These are phyloP conservation scores for Blastobotrys raffinosifermentans DNA, from an alignment of 1,139 yeast genomes.

Conservation along the genomic window DNA sequence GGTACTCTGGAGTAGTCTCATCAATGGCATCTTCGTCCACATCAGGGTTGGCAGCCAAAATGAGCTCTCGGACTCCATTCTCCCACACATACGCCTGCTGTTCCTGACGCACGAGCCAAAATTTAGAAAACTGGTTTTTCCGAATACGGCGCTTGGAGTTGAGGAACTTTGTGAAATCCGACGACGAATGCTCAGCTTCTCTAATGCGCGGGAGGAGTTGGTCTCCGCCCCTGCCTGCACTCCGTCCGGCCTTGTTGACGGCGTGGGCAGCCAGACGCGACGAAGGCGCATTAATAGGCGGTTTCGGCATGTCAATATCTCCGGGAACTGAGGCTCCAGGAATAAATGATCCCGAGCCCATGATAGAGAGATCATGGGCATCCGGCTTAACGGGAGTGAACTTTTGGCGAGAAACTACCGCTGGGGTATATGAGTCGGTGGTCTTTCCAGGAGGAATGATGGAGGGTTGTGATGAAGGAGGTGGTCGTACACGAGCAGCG, in stretches of 20 bases:
- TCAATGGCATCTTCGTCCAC: conserved; percentile 1
- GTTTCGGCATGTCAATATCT: conserved; percentile 1
- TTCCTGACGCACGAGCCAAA: conserved; percentile 27
- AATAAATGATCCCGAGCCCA: conserved; percentile 1
- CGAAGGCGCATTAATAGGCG: conserved; percentile 1
- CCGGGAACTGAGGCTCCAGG: conserved; percentile 1
- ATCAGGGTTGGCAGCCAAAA: conserved; percentile 1
- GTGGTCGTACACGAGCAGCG: conserved; percentile 11
- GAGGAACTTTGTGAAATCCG: conserved; percentile 29
- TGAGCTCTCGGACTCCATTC: conserved; percentile 1
- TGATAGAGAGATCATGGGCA: not conserved
- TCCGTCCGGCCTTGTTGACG: not conserved
- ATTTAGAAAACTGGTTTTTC: conserved; percentile 28
- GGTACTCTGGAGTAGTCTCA: conserved; percentile 2
- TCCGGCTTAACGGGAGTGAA: not conserved
- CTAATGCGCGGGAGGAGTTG: not conserved
- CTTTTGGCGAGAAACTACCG: not conserved
- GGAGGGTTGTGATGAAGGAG: conserved; percentile 5
- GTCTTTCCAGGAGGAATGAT: not conserved
- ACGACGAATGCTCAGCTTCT: conserved; percentile 28
- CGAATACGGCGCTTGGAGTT: conserved; percentile 26
- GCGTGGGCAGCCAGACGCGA: not conserved
- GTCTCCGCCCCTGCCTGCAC: too few relatives aligned
- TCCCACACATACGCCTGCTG: conserved; percentile 6
- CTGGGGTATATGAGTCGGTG: not conserved